phyloP scores from a whole-genome alignment of 2,329 filamentous ascomycete species.

The Calonectria pseudoturangicola region DNA sequence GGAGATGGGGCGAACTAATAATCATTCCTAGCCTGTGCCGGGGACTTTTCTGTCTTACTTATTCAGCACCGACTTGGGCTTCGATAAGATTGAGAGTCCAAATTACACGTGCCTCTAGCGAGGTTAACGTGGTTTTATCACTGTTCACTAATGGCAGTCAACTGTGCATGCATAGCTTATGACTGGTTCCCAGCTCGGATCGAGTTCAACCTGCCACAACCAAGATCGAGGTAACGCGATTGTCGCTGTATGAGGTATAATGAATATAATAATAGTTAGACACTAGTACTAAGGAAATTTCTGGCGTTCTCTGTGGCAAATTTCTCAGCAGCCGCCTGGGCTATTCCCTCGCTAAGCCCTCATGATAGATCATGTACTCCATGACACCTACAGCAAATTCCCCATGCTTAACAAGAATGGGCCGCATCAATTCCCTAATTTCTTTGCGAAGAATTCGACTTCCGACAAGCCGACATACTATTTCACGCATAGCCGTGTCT shows the following conservation, averaged over 20 bases:
- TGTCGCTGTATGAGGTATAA: too few species aligned
- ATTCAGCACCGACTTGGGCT: not conserved
- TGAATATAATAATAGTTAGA: too few species aligned
- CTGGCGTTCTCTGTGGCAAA: not conserved
- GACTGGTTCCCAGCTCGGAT: not conserved
- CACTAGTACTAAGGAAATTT: not conserved
- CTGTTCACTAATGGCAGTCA: not conserved
- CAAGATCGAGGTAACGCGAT: not conserved
- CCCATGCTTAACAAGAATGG: conserved; percentile 38
- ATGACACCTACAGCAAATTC: conserved; percentile 42
- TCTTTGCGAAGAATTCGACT: conserved; percentile 16
- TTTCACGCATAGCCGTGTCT: conserved; percentile 39
- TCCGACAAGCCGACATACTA: conserved; percentile 43
- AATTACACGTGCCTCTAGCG: too few species aligned
- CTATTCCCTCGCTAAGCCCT: not conserved
- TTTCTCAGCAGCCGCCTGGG: not conserved
- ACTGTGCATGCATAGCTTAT: not conserved
- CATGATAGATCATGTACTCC: conserved; percentile 39
- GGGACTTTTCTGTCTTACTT: not conserved
- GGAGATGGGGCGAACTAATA: not conserved
- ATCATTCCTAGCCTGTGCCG: not conserved
- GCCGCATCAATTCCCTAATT: conserved; percentile 29
- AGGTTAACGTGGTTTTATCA: too few species aligned
- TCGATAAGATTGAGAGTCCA: too few species aligned
- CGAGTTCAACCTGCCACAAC: too few species aligned